Evolutionary conservation across 2,329 filamentous ascomycete genomes (phyloP), one percentile per base, ranked within the genome.

Genomic region (Emmonsia crescens): DNA sequence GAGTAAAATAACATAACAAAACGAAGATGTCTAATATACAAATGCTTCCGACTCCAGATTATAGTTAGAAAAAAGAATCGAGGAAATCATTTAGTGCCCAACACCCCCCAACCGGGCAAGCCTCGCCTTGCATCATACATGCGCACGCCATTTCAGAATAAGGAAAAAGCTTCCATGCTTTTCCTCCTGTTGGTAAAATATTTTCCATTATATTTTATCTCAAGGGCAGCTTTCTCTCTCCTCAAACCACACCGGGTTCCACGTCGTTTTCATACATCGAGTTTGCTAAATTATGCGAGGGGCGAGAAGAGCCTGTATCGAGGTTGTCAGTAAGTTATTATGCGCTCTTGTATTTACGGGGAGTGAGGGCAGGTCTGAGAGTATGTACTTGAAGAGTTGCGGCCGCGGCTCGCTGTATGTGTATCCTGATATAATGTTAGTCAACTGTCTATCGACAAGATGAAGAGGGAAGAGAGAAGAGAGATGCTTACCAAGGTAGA

Each of bases 401-500:
- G 94, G 94, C 74, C 89, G 86, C 48, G 94, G 94, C 76, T 93
- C 89, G 81, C 92, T 97, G 76, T 89, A 88, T 61, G 93, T 95
- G 81, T 96, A 97, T 70, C 93, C 89, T 94, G 71, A 65, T 63
- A 63, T 63, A 29, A 54, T 33, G 60, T 66, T 60, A 64, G 65
- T 54, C 27, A 27, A 10, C 16, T 21, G 29, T n/a, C n/a, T 66
- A 63, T 19, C 16, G 16, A 19, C 14, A 6, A 3, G 46, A 16
- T 42, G 46, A 31, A n/a, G 27, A 31, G 4, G 2, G 16, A 19
- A 38, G 36, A 38, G 8, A 38, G 14, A 14, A 38, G 27, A 10
- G 27, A n/a, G 12, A 31, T 31, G 27, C 78, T 71, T 86, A 94
- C 90, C 94, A 71, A 99, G 88, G 78, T 97, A 99, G 76, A 99